A percentile compares a stretch with the other conserved stretches of the same genome.
phyloP scores from a whole-genome alignment of 768 basidiomycete genomes.

The Podaxis sp. region DNA sequence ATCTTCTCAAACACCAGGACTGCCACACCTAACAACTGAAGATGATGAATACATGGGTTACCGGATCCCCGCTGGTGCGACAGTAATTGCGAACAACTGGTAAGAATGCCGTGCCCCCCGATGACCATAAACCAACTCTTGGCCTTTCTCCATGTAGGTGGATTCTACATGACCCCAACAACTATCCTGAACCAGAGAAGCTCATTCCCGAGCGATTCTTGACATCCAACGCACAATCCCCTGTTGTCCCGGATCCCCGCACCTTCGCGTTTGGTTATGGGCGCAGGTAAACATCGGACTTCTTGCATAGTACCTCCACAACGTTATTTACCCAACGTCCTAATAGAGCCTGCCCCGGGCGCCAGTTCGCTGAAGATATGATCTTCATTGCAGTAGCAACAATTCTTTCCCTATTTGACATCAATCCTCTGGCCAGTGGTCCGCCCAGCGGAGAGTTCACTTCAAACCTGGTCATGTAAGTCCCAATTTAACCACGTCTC shows the following conservation, averaged over 20 bases:
- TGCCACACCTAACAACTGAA: constrained; percentile 16
- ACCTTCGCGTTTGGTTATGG: constrained; percentile 11
- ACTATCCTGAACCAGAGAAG: constrained; percentile 18
- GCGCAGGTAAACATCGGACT: background rate
- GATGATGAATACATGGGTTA: constrained; percentile 20
- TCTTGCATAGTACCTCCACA: background rate
- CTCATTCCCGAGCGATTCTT: constrained; percentile 22
- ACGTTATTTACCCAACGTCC: background rate
- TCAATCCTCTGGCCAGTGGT: constrained; percentile 8
- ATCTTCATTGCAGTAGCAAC: constrained; percentile 22
- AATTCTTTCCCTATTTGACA: constrained; percentile 24
- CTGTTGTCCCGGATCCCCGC: background rate
- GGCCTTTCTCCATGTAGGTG: constrained; percentile 16
- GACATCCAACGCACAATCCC: background rate
- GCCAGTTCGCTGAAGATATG: constrained; percentile 23
- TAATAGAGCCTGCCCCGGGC: constrained; percentile 25
- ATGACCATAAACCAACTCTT: background rate
- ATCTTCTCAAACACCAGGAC: constrained; percentile 6
- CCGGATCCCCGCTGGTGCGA: constrained; percentile 18
- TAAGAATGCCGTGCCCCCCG: background rate
- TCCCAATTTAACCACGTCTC: background rate
- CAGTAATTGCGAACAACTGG: constrained; percentile 21
- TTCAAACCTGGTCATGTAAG: constrained; percentile 7
- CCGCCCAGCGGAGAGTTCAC: constrained; percentile 7
- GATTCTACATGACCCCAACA: constrained; percentile 23